Base-by-base conservation (phyloP, 306 rosid genomes). In the Fragaria nilgerrensis region DNA sequence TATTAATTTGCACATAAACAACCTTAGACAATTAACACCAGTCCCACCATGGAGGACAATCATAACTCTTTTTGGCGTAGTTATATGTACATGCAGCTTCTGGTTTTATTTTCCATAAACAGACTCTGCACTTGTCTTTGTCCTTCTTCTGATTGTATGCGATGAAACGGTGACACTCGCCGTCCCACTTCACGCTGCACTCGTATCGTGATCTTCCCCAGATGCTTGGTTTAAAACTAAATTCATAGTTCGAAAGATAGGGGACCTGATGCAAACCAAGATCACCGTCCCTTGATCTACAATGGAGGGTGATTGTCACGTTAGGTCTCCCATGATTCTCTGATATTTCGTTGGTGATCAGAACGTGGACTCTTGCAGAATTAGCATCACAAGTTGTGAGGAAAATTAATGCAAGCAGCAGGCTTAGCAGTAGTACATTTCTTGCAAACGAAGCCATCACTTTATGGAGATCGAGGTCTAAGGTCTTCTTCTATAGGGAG, bases 211-310 rank as follows among this genome's bases (percentile, higher is more conserved):
- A 55, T 1, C 13, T 50, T 9, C 68, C 67, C 50, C 29, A 20
- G 39, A 23, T 12, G 32, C 36, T 44, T 23, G 75, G 75, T 7
- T 3, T 25, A 13, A 70, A 74, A 14, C 13, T 25, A 43, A 74
- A 74, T 32, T 56, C 52, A 16, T 58, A 74, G 34, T 22, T 12
- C n/a, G 29, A 65, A 3, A 12, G 49, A 58, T 14, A 22, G 19
- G 52, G 77, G 52, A 74, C 16, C 14, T 9, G 9, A 5, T 37
- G 53, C 3, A 16, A 29, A 19, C 77, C 77, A 27, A 74, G 68
- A 36, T 74, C 68, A n/a, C 39, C n/a, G 37, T 74, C 68, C 29
- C 15, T 36, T 0, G 77, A 74, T 55, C 61, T 74, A 45, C 59
- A 25, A 5, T 74, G 77, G n/a, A 74, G 11, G 32, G 49, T 13